Percentiles rank a stretch among this genome's conserved stretches.
phyloP scores from a whole-genome alignment of 2,329 filamentous ascomycete species.

The Aspergillus sojae region DNA sequence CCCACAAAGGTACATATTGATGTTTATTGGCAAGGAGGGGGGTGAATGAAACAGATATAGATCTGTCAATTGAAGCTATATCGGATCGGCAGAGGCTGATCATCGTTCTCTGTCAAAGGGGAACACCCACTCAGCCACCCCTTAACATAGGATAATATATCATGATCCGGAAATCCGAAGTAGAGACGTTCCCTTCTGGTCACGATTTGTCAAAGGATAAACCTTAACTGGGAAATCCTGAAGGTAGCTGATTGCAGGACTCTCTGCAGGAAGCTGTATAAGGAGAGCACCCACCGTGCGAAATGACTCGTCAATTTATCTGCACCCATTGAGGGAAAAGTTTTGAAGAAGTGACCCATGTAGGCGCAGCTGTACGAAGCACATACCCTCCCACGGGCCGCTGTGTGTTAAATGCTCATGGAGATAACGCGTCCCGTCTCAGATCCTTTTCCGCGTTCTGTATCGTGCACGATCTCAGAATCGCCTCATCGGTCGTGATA shows the following conservation, averaged over 20 bases:
- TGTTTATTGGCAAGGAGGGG: not conserved
- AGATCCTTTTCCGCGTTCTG: not conserved
- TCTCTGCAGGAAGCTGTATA: not conserved
- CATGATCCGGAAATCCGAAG: not conserved
- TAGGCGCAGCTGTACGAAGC: slow-evolving; percentile 6
- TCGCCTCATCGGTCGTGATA: not conserved
- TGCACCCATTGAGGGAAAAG: not conserved
- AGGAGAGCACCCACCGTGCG: not conserved
- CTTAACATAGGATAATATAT: not conserved
- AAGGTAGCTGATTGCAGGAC: not conserved
- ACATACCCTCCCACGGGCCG: slow-evolving; percentile 15
- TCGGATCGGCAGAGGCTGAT: not conserved
- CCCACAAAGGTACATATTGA: not conserved
- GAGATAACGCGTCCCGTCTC: not conserved
- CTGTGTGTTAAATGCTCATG: not conserved
- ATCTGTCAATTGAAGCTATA: slow-evolving; percentile 1
- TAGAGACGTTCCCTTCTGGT: not conserved
- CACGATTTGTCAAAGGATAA: not conserved
- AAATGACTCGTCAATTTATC: slow-evolving; percentile 3
- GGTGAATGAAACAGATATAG: not conserved
- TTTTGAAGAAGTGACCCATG: not conserved
- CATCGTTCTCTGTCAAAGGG: not conserved
- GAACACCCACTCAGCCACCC: not conserved
- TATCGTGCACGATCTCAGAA: not conserved
- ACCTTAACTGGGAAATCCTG: not conserved